Percentiles rank a stretch among this genome's conserved stretches.
These are phyloP conservation scores for Cercospora zeina DNA, from an alignment of 2,329 filamentous ascomycete genomes.

Conservation along the genomic window DNA sequence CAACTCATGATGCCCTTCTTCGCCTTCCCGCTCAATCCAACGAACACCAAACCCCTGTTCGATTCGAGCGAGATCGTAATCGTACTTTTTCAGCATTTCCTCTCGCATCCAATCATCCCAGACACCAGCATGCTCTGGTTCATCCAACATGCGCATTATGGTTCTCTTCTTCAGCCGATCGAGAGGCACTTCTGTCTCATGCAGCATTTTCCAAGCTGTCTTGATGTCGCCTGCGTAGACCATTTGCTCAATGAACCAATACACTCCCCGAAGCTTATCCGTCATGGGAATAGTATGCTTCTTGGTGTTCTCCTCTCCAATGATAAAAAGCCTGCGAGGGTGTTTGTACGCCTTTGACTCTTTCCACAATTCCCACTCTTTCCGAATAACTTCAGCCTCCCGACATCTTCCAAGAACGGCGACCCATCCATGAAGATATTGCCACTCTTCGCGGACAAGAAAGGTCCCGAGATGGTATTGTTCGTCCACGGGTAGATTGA, in stretches of 20 bases:
- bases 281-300: constrained; percentile 21
- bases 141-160: constrained; percentile 34
- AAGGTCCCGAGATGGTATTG: constrained; percentile 40
- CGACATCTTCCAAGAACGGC: constrained; percentile 39
- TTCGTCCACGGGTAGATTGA: constrained; percentile 32
- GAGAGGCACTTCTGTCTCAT: constrained; percentile 32
- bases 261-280: constrained; percentile 36
- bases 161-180: constrained; percentile 27
- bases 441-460: constrained; percentile 38
- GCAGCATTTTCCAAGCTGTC: constrained; percentile 38
- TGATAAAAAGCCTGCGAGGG: constrained; percentile 26
- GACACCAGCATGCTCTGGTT: constrained; percentile 30
- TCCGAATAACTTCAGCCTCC: constrained; percentile 36
- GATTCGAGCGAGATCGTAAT: constrained; percentile 35
- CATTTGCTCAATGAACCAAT: constrained; percentile 42
- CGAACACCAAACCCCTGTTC: constrained; percentile 38
- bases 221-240: constrained; percentile 34
- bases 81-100: constrained; percentile 37
- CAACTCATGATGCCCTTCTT: constrained; percentile 33
- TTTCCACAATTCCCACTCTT: constrained; percentile 41
- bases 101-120: constrained; percentile 34
- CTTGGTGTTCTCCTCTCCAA: background rate
- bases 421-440: constrained; percentile 41
- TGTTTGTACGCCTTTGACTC: constrained; percentile 24
- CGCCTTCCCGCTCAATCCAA: constrained; percentile 31